Evolutionary conservation across 768 basidiomycete genomes (phyloP).

Genomic region (Coprinopsis sp.): DNA sequence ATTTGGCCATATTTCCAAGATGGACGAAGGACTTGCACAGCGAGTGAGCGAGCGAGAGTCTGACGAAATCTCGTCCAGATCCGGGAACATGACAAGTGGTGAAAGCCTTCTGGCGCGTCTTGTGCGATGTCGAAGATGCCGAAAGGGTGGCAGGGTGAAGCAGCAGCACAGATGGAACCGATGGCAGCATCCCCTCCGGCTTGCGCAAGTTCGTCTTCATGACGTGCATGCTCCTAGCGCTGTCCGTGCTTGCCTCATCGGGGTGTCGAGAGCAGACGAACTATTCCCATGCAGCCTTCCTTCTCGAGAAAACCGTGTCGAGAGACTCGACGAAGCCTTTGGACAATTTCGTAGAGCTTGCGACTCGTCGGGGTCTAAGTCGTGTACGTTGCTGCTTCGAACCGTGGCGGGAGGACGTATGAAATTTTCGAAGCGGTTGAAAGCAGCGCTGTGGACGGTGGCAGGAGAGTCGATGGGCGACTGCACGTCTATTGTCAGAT

Average conservation of each 20-base stretch:
- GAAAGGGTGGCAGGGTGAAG: conserved; percentile 16
- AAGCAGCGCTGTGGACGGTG: conserved; percentile 59
- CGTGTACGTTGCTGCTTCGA: conserved; percentile 59
- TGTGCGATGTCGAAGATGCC: neutral
- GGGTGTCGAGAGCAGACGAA: conserved; percentile 55
- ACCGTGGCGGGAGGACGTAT: conserved; percentile 75
- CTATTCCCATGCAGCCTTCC: conserved; percentile 64
- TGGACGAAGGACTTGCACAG: conserved; percentile 79
- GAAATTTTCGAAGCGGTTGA: conserved; percentile 75
- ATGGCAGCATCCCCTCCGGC: conserved; percentile 24
- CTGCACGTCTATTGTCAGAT: no score
- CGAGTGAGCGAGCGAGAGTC: conserved; percentile 52
- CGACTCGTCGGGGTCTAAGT: conserved; percentile 88
- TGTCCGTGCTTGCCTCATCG: conserved; percentile 42
- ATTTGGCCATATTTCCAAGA: conserved; percentile 30
- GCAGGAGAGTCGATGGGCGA: conserved; percentile 73
- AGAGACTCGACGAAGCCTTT: conserved; percentile 71
- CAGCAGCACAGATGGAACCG: conserved; percentile 26
- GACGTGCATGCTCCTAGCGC: conserved; percentile 65
- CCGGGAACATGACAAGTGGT: conserved; percentile 44
- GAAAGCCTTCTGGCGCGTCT: conserved; percentile 22
- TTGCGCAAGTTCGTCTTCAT: conserved; percentile 41
- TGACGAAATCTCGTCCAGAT: conserved; percentile 48
- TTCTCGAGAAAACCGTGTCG: conserved; percentile 56
- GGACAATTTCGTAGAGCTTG: conserved; percentile 67